Evolutionary conservation across 805 yeast species (phyloP), one percentile per base, ranked within the genome.

Genomic region (Wickerhamomyces rabaulensis): DNA sequence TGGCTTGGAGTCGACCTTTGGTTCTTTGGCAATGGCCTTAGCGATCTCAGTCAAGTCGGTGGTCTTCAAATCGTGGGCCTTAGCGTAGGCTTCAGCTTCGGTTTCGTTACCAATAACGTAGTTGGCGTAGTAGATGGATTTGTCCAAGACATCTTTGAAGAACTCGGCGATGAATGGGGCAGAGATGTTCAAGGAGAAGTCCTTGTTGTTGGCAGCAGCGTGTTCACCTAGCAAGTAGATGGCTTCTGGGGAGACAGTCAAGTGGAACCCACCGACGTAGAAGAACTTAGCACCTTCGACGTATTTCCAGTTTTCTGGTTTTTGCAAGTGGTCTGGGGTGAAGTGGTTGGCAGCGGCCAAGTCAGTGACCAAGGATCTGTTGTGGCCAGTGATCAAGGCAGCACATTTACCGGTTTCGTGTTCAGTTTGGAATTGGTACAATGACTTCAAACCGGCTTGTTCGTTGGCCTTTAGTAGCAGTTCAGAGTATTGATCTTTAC

Each of bases 211-310:
- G 51, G 74, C 86, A 52, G 94, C 86, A 54, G 98, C 97, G 65
- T 94, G 96, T 70, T 89, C 78, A 57, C 97, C 99, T 60, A 94
- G 76, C 49, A 83, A 81, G 57, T 78, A 75, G 62, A 94, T 94
- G 47, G 99, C 97, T 50, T 84, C 95, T 55, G 96, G 97, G 55
- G 96, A 87, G 48, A 94, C 99, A 48, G 99, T 94, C 71, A 94
- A 78, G 70, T 94, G 99, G 88, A 83, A 94, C n/a, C 99, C 99
- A 62, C 98, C 99, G 64, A 94, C 86, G 79, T 94, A 94, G 76
- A 73, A 94, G 61, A 74, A 76, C 66, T 82, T 75, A 51, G 92
- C 98, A 43, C 72, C 74, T 70, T 88, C 90, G 52, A 94, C 96
- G 49, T 74, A 70, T 54, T 71, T 72, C 97, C 97, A 91, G 78